Evolutionary conservation across 2,329 filamentous ascomycete genomes (phyloP), one percentile per base, ranked within the genome.

Genomic region (Rugonectria rugulosa): DNA sequence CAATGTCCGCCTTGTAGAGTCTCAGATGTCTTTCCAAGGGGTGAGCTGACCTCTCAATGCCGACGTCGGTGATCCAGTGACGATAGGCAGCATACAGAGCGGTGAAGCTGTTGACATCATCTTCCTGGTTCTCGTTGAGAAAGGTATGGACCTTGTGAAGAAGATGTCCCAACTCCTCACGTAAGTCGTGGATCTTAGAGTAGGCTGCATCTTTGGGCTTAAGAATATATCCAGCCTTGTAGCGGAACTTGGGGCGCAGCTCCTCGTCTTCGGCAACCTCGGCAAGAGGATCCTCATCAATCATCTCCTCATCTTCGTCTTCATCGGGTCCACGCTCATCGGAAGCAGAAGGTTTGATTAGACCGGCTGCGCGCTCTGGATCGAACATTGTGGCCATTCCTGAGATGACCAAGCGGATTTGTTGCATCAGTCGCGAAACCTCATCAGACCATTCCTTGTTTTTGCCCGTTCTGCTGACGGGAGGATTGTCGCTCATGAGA

Each of bases 371-470:
- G 15, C 87, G 85, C 65, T 86, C 84, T 1, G 92, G 88, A 68
- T 97, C 92, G 70, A 99, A 98, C 10, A 99, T 80, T 1, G 90
- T 88, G 7, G 94, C 93, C 54, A 97, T 88, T 48, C 95, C 95
- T 3, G 94, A 96, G 21, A 96, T 86, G 38, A 97, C 86, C n/a
- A 99, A 81, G 24, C 94, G 84, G 12, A 99, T 80, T 46, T 97
- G 88, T 11, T 94, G 91, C 53, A 99, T 82, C 63, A 97, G 92
- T 51, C 95, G 82, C 2, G 92, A 94, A 23, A 98, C 89, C 72
- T 99, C 96, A 71, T 99, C 95, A 0, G 94, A 97, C 95, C 95
- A 99, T 67, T 97, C 94, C 74, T 98, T 99, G 65, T 96, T 96
- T 72, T 94, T 97, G 31, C 95, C 95, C 63, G 93, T 94, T 53